Evolutionary conservation across 2,329 filamentous ascomycete genomes (phyloP).

Genomic region (Pseudogymnoascus sp.): DNA sequence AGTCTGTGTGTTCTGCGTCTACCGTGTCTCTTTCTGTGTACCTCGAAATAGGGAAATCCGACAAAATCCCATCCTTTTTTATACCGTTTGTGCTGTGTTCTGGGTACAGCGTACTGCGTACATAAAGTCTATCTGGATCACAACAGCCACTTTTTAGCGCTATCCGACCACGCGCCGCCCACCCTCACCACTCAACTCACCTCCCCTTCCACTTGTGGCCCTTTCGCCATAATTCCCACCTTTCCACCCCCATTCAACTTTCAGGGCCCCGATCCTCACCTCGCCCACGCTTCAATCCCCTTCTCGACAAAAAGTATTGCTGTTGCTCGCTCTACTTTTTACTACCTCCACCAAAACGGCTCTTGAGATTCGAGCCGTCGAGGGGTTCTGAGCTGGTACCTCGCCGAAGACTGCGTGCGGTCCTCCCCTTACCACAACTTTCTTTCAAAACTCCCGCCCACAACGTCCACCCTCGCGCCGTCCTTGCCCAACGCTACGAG

Average conservation of each 20-base stretch:
- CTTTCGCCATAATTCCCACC: neutral
- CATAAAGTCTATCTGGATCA: constrained; percentile 3
- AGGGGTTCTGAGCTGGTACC: constrained; percentile 1
- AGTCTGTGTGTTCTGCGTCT: neutral
- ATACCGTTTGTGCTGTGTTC: too few species aligned
- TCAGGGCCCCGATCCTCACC: neutral
- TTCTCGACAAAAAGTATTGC: neutral
- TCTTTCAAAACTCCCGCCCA: neutral
- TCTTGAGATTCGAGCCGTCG: neutral
- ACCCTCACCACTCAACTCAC: neutral
- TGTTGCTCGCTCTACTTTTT: neutral
- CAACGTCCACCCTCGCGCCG: neutral
- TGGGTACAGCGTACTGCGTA: neutral
- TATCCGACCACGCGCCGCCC: neutral
- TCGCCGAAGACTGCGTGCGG: constrained; percentile 1
- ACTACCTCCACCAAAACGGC: neutral
- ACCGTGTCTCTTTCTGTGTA: neutral
- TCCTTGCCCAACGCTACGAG: neutral
- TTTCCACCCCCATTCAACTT: neutral
- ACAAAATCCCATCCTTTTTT: neutral
- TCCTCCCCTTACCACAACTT: neutral
- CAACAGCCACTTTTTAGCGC: constrained; percentile 2
- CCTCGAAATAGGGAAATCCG: neutral
- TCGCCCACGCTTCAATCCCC: neutral
- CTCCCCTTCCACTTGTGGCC: neutral